A percentile compares a stretch with the other conserved stretches of the same genome.
Conservation (phyloP, 805 yeast species). For the Wickerhamiella lipophila region DNA sequence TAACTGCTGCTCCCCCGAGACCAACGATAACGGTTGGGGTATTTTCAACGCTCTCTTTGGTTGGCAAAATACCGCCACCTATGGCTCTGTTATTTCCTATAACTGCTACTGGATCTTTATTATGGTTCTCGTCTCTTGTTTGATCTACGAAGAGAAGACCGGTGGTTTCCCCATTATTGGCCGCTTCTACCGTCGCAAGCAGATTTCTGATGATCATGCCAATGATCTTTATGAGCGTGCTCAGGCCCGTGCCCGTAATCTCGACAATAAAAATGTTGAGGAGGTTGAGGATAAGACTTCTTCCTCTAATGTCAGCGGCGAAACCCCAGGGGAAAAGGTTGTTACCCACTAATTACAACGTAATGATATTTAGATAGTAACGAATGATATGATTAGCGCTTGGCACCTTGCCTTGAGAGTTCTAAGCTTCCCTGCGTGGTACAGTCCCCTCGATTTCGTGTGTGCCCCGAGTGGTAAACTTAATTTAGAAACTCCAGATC, state of each 20-base stretch:
- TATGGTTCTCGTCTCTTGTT: conserved; percentile 40
- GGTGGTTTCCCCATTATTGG: conserved; percentile 60
- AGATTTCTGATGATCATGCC: conserved; percentile 27
- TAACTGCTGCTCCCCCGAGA: conserved; percentile 90
- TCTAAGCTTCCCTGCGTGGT: no score
- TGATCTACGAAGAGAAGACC: conserved; percentile 71
- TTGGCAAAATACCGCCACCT: conserved; percentile 94
- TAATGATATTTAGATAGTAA: conserved; percentile 2
- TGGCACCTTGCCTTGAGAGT: no score
- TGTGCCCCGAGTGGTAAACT: no score
- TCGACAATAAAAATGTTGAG: conserved; percentile 13
- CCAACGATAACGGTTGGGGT: conserved; percentile 79
- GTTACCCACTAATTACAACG: background rate
- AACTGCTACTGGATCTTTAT: conserved; percentile 76
- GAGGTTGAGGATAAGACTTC: conserved; percentile 7
- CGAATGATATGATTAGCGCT: background rate
- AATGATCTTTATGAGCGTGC: conserved; percentile 26
- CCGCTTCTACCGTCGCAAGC: conserved; percentile 34
- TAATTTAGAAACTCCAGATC: no score
- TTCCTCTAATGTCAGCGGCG: background rate
- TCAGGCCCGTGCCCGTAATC: conserved; percentile 16
- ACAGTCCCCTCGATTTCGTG: no score
- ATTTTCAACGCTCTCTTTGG: conserved; percentile 87
- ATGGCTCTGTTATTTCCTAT: conserved; percentile 82
- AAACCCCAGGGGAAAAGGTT: background rate